A percentile compares a stretch with the other conserved stretches of the same genome.
Conservation (phyloP, 768 basidiomycete species). For the Vararia minispora region DNA sequence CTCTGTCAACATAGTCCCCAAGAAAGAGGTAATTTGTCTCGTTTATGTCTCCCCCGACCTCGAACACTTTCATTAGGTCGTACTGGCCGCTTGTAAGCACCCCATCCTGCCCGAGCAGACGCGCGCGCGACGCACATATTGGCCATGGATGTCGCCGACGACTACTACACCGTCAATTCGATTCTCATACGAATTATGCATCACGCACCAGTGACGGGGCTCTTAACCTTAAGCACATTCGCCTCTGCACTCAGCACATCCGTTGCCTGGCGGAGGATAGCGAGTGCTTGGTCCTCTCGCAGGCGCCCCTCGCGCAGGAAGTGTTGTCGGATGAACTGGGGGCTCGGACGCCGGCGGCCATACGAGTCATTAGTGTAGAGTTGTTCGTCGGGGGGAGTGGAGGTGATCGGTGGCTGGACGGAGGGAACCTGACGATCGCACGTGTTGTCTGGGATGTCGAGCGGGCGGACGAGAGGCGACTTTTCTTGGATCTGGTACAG, state of each 20-base stretch:
- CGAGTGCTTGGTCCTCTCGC: conserved; percentile 73
- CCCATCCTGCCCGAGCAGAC: not conserved
- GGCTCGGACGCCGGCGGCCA: conserved; percentile 55
- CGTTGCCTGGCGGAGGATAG: conserved; percentile 61
- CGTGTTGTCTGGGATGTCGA: conserved; percentile 15
- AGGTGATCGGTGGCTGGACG: not conserved
- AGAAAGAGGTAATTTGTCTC: conserved; percentile 86
- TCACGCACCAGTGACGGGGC: conserved; percentile 78
- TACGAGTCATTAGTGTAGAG: conserved; percentile 47
- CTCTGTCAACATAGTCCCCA: conserved; percentile 93
- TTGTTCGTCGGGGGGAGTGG: conserved; percentile 54
- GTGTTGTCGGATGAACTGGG: conserved; percentile 73
- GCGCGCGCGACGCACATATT: conserved; percentile 55
- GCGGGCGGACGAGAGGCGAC: conserved; percentile 20
- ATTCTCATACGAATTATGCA: conserved; percentile 1
- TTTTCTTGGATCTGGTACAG: conserved; percentile 21
- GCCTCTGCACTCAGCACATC: conserved; percentile 58
- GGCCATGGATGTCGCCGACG: conserved; percentile 92
- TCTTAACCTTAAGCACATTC: conserved; percentile 75
- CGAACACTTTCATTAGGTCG: conserved; percentile 94
- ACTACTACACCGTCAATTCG: conserved; percentile 33
- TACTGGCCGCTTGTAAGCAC: conserved; percentile 64
- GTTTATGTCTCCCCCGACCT: conserved; percentile 73
- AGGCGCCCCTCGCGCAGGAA: conserved; percentile 78
- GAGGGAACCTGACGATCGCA: conserved; percentile 20